Evolutionary conservation across 208 protist genomes (phyloP), one percentile per base, ranked within the genome.

Genomic region (Kentomonas sorsogonicus): DNA sequence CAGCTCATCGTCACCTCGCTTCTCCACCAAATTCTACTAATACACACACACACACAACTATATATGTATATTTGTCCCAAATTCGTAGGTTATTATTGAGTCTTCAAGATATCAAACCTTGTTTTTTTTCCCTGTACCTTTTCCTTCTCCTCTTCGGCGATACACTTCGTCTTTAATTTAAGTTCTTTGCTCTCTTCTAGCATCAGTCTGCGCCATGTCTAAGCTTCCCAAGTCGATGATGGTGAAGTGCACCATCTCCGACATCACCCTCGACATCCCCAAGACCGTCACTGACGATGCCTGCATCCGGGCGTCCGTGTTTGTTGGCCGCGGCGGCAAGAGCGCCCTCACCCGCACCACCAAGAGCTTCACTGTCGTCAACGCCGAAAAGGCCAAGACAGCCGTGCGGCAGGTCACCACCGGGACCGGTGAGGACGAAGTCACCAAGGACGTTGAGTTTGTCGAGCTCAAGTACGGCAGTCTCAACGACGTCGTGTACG

Each of bases 361-460:
- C n/a, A 79, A 79, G 68, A 75, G 69, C 60, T 79, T 79, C 54
- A 75, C 73, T 26, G 45, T 79, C 30, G 57, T 64, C 13, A 54
- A 72, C 54, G 60, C 73, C 27, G 7, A 47, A 6, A 44, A 58
- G 20, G 40, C 75, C n/a, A 53, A 50, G 13, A 57, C 63, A 10
- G 33, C 29, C 59, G 71, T 47, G 15, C 63, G 70, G 34, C 52
- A 60, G 45, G 38, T 53, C 26, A 29, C 58, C 16, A 56, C 53
- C 1, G 51, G 27, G 36, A 18, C 39, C 5, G 64, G 55, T 3
- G 50, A 29, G 1, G 62, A 66, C 31, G 47, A 41, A n/a, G 31
- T 44, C 23, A 38, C 47, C 2, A 47, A 56, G 29, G 48, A 67
- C 11, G 56, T 61, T 7, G 72, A 79, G 29, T 51, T 76, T 52